Percentiles rank a stretch among this genome's conserved stretches.
These are phyloP conservation scores for Emmonsia crescens DNA, from an alignment of 2,329 filamentous ascomycete species.

Conservation along the genomic window DNA sequence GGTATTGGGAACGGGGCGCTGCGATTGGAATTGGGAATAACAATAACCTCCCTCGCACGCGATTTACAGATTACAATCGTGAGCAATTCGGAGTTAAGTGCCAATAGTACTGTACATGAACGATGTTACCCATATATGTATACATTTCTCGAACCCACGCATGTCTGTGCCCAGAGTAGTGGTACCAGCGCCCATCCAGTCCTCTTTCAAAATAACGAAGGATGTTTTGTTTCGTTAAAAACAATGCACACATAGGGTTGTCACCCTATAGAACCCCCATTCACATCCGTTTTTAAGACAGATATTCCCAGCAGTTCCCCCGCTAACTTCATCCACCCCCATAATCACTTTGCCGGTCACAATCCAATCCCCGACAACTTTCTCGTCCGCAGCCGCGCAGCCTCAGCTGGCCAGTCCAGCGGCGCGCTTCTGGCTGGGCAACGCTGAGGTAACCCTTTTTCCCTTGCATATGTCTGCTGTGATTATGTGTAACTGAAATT, in stretches of 20 bases:
- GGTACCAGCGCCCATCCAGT: too few relatives aligned
- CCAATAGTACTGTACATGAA: not conserved
- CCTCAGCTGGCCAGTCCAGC: constrained; percentile 11
- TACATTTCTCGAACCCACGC: not conserved
- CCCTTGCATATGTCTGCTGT: constrained; percentile 9
- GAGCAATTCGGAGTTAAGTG: not conserved
- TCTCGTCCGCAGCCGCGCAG: constrained; percentile 10
- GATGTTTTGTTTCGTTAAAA: too few relatives aligned
- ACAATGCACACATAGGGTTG: too few relatives aligned
- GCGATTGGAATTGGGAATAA: not conserved
- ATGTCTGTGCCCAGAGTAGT: not conserved
- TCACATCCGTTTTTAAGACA: not conserved
- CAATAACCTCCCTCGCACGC: not conserved
- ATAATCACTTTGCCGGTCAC: constrained; percentile 6
- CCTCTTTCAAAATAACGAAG: too few relatives aligned
- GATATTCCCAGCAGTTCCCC: not conserved
- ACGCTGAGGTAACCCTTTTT: constrained; percentile 7
- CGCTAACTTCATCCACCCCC: constrained; percentile 7
- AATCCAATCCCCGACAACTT: too few relatives aligned
- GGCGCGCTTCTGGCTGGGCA: not conserved
- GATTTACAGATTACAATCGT: not conserved
- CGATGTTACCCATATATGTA: not conserved
- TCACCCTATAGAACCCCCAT: not conserved
- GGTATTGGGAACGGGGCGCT: not conserved
- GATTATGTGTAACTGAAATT: constrained; percentile 9